Percentiles rank a stretch among this genome's conserved stretches.
Conservation (phyloP, 1,284 basidiomycete species). For the Irpex sp. region DNA sequence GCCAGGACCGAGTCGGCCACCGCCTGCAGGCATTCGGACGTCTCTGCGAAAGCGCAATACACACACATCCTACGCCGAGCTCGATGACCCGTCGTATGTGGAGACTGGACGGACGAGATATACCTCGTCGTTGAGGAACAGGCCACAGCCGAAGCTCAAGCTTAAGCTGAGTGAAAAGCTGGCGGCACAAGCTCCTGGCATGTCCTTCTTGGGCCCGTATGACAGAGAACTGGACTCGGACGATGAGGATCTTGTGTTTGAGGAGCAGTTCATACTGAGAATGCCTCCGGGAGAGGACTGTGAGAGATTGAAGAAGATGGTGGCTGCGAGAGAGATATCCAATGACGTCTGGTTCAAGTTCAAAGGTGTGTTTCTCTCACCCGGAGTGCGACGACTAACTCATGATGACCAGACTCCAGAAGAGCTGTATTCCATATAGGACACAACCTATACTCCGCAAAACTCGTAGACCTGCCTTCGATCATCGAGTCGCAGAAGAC, state of each 20-base stretch:
- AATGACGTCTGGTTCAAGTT: slow-evolving; percentile 98
- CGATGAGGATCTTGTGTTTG: slow-evolving; percentile 92
- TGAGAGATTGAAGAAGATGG: slow-evolving; percentile 77
- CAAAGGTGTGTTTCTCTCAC: slow-evolving; percentile 60
- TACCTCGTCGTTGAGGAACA: slow-evolving; percentile 27
- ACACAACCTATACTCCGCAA: slow-evolving; percentile 80
- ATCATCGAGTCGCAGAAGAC: slow-evolving; percentile 97
- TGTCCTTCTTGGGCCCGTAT: slow-evolving; percentile 83
- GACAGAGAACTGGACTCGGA: slow-evolving; percentile 95
- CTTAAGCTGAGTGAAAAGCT: slow-evolving; percentile 81
- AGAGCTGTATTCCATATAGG: slow-evolving; percentile 90
- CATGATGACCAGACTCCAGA: slow-evolving; percentile 68
- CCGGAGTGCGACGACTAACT: background rate
- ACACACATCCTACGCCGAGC: slow-evolving; percentile 18
- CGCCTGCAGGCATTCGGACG: slow-evolving; percentile 12
- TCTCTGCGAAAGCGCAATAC: slow-evolving; percentile 24
- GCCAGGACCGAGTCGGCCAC: slow-evolving; percentile 14
- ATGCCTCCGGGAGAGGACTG: slow-evolving; percentile 85
- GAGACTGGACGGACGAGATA: slow-evolving; percentile 36
- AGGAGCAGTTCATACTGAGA: slow-evolving; percentile 95
- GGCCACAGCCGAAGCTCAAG: slow-evolving; percentile 73
- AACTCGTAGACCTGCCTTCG: slow-evolving; percentile 94
- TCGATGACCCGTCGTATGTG: slow-evolving; percentile 16
- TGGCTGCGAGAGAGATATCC: slow-evolving; percentile 73
- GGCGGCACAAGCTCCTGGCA: slow-evolving; percentile 70